Evolutionary conservation across 1,284 basidiomycete genomes (phyloP), one percentile per base, ranked within the genome.

Genomic region (Boletus sp.): DNA sequence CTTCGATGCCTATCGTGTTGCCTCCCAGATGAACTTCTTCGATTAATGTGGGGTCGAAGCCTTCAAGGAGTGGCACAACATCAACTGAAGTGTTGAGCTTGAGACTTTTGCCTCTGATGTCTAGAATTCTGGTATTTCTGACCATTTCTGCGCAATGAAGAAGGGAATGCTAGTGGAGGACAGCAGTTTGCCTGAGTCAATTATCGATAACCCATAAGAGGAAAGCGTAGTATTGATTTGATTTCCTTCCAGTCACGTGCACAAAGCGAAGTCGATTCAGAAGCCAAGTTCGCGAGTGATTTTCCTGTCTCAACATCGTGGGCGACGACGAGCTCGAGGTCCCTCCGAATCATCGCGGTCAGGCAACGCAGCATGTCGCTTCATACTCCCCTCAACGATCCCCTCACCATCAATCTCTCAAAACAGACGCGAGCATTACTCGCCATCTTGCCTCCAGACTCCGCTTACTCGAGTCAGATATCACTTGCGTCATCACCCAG

Each of bases 1-100:
- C 95, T 62, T 91, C 93, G 23, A 96, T 83, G 46, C 96, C 95
- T 44, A 98, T 77, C n/a, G 93, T 95, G 71, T 99, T 98, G 23
- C 93, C 95, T 45, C 94, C 91, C 50, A 99, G 78, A 65, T 94
- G 89, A 54, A 99, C 84, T 71, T 96, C 93, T 68, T 93, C 85
- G 55, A 94, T 73, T 54, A 75, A 68, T 16, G 79, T 72, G 32
- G 83, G 81, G 58, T 89, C 77, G 40, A 88, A 67, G 56, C 79
- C 75, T 27, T 81, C 74, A 20, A 98, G 72, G 62, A 87, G 80
- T 0, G 90, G 88, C 59, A 85, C 80, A 51, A 95, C 85, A 2
- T 97, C 91, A 8, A 76, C 82, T 35, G 78, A 74, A 14, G 83
- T 80, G 61, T 94, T 77, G 55, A 97, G 85, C 69, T 94, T 97